Evolutionary conservation across 116 monocot species (phyloP), one percentile per base, ranked within the genome.

Genomic region (Trichopus zeylanicus): DNA sequence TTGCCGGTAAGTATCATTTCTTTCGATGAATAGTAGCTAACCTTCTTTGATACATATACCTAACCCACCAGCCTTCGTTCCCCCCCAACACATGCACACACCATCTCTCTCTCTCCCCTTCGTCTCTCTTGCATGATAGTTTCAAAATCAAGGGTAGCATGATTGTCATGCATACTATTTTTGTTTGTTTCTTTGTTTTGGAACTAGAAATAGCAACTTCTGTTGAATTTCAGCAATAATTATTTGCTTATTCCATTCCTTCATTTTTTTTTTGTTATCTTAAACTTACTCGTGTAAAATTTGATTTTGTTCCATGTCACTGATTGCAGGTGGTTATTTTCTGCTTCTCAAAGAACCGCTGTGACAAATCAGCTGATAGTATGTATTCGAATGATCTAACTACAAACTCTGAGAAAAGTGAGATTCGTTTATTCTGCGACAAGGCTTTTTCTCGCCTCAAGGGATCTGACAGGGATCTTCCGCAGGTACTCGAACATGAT

Each of bases 401-500:
- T 58, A 91, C 63, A 77, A 82, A 53, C 66, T 80, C 91, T 25
- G 97, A 97, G 70, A 97, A 97, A 75, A 97, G 84, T 75, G 79
- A 79, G 62, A 97, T 97, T 16, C 81, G 73, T 49, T 57, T 87
- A 21, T 97, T 97, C 61, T 97, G 97, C 69, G 85, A 91, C 56
- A 97, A 88, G 73, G 97, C 88, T 30, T 97, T 97, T 81, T 81
- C 91, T 61, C 84, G 97, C 39, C 78, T 97, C 28, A 91, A 91
- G 70, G 97, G 97, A 59, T 87, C 97, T 71, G 91, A 97, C 55
- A 87, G 84, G 75, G 80, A 84, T 29, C 91, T 97, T 73, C 97
- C 97, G 20, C 97, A 97, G 83, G 97, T 91, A 62, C 49, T 37
- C 26, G 5, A n/a, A 42, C 27, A 12, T 60, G 15, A 35, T 42